These are phyloP conservation scores for Dactylonectria macrodidyma DNA, from an alignment of 2,329 filamentous ascomycete genomes.

Conservation along the genomic window DNA sequence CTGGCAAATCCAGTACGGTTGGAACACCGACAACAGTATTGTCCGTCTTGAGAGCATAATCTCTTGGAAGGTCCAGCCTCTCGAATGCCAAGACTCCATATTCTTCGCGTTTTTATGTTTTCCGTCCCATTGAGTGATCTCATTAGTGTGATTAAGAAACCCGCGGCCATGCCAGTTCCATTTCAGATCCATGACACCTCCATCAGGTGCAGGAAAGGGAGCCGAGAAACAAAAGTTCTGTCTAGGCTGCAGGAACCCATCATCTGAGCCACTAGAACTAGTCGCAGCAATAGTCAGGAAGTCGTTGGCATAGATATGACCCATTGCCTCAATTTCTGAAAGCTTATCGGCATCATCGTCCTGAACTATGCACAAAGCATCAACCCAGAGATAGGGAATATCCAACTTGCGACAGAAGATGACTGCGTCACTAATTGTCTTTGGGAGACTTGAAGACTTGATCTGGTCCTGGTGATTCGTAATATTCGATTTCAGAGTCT, in stretches of 20 bases:
- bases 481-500: too few species aligned
- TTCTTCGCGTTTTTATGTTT: not conserved
- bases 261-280: too few species aligned
- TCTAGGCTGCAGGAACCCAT: too few species aligned
- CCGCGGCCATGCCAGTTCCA: not conserved
- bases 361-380: not conserved
- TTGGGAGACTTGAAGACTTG: too few species aligned
- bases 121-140: not conserved
- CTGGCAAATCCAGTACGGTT: conserved; percentile 6
- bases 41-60: too few species aligned
- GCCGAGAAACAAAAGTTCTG: not conserved
- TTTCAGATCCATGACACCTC: not conserved
- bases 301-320: too few species aligned
- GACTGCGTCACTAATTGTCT: too few species aligned
- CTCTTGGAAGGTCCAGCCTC: too few species aligned
- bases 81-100: not conserved
- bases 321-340: too few species aligned
- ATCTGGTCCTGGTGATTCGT: too few species aligned
- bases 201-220: not conserved
- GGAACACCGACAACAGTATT: not conserved
- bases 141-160: conserved; percentile 2
- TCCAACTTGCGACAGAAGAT: not conserved
- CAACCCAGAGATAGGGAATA: conserved; percentile 1
- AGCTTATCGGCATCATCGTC: too few species aligned
- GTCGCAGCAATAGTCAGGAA: too few species aligned